phyloP scores from a whole-genome alignment of 225 moss, liverwort and hornwort species.

The Thuidium tamariscinum region DNA sequence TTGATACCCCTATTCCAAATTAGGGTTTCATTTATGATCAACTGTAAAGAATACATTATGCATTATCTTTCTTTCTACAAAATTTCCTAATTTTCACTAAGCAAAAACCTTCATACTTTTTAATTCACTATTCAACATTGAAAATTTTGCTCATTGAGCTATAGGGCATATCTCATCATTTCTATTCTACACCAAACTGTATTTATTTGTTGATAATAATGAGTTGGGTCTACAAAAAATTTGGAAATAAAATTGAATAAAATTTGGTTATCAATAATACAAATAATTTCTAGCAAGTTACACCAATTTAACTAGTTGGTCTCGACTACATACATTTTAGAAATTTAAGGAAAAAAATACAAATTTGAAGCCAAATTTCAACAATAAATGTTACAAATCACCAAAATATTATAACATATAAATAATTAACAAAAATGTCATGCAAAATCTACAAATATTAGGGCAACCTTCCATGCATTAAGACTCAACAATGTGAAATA shows the following conservation, averaged over 20 bases:
- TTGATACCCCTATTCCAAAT: no score
- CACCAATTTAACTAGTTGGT: background rate
- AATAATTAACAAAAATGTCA: background rate
- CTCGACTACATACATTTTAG: accelerated
- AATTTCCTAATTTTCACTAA: background rate
- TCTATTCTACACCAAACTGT: background rate
- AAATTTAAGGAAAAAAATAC: background rate
- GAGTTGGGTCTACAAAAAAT: no score
- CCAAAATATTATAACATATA: background rate
- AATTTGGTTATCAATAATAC: background rate
- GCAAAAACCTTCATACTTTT: background rate
- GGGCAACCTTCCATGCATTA: accelerated
- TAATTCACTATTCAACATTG: accelerated
- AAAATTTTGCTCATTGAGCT: background rate
- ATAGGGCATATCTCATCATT: accelerated
- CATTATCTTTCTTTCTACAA: background rate
- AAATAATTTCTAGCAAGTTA: background rate
- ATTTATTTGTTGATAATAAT: background rate
- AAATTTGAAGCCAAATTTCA: background rate
- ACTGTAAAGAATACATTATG: background rate
- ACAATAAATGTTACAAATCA: background rate
- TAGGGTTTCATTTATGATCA: no score
- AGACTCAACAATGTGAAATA: accelerated
- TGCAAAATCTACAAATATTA: background rate
- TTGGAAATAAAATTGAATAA: no score